Base-by-base conservation (phyloP, 208 protist species). In the Strigomonas oncopelti region DNA sequence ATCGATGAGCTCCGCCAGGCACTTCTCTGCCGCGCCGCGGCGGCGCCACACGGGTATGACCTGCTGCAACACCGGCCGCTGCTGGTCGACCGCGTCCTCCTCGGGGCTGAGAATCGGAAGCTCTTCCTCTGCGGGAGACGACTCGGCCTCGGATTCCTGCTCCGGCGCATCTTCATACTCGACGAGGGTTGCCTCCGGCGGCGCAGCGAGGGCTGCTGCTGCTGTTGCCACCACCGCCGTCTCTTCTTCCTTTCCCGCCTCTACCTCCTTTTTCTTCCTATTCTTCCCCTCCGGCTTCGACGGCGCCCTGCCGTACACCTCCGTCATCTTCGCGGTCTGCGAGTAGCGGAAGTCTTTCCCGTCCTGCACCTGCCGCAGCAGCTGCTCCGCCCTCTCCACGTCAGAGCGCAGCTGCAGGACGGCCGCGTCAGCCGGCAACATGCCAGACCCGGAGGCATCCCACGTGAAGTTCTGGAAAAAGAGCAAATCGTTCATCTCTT, bases 1-100 rank as follows among this genome's bases (percentile, higher is more conserved):
- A 5, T 64, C 52, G 9, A 87, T 65, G 63, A 73, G 72, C 27
- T 81, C 80, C 16, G 25, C 67, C 24, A 81, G 53, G 27, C 76
- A 61, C 46, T 73, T 61, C 16, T 71, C 58, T 3, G 72, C 82
- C 0, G 77, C 79, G 24, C 80, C 82, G 48, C 67, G 71, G 46
- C 72, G 80, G 27, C 76, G 77, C 85, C 85, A 91, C 24, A 75
- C 48, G 1, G 85, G 86, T 5, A 84, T 76, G 24, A 56, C 62
- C 36, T 80, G 77, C 38, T 70, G 58, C 53, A 89, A 61, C 31
- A 85, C 16, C 22, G 81, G 62, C 32, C 65, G 67, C 57, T 28
- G 59, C n/a, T 75, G 51, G 55, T 83, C 74, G 45, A 27, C 57
- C 31, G 51, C 65, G 29, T 81, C 72, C 29, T 77, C 29, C 7